These are phyloP conservation scores for Pseudozyma flocculosa DNA, from an alignment of 1,284 basidiomycete species.

Conservation along the genomic window DNA sequence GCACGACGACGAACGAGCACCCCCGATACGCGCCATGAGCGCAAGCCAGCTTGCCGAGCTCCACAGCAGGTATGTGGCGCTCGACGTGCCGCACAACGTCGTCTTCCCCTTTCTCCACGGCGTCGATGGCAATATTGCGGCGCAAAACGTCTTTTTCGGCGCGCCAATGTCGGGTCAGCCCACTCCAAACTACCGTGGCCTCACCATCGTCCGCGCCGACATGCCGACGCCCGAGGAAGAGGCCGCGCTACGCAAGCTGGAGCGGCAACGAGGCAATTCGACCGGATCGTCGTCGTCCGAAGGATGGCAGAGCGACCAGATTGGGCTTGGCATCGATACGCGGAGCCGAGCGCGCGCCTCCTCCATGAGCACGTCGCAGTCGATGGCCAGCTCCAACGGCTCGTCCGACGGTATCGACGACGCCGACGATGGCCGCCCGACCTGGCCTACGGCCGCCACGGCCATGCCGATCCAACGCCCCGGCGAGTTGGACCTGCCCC, in stretches of 20 bases:
- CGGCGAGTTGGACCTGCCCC: no score
- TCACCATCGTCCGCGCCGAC: slow-evolving; percentile 54
- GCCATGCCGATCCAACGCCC: no score
- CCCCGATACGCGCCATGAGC: slow-evolving; percentile 46
- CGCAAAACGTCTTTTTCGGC: slow-evolving; percentile 51
- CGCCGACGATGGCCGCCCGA: neutral
- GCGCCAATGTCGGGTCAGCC: slow-evolving; percentile 37
- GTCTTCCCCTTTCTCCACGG: slow-evolving; percentile 56
- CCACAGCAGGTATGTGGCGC: slow-evolving; percentile 33
- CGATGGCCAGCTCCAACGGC: neutral
- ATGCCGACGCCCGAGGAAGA: slow-evolving; percentile 41
- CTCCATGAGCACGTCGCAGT: neutral
- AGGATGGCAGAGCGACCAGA: no score
- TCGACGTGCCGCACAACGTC: slow-evolving; percentile 48
- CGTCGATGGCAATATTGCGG: slow-evolving; percentile 45
- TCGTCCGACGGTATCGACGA: slow-evolving; percentile 2
- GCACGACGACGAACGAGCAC: no score
- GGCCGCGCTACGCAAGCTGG: no score
- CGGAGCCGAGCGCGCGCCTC: neutral
- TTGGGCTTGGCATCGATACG: neutral
- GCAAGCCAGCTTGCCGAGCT: slow-evolving; percentile 43
- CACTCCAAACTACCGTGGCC: slow-evolving; percentile 49
- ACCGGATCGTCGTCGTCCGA: no score
- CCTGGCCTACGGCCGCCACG: neutral
- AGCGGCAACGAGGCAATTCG: no score